phyloP scores from a whole-genome alignment of 164 flowering plant genomes.

The Houttuynia cordata region DNA sequence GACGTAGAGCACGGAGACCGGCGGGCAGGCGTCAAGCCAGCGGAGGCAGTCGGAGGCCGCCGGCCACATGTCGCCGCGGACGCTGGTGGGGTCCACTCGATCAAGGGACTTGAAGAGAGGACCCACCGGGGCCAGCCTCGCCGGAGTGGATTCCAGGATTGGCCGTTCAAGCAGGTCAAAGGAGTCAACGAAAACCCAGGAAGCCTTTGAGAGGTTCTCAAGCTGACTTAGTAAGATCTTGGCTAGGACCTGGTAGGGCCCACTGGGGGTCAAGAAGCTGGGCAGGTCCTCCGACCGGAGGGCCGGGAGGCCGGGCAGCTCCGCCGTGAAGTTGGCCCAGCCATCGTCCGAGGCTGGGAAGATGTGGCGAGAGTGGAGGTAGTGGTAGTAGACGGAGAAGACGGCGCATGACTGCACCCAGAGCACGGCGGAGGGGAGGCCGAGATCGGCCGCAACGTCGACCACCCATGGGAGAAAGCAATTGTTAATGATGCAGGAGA shows the following conservation, averaged over 20 bases:
- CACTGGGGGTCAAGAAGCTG: constrained; percentile 42
- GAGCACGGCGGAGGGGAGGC: constrained; percentile 45
- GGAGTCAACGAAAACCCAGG: constrained; percentile 52
- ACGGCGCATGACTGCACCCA: constrained; percentile 79
- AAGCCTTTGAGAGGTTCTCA: constrained; percentile 38
- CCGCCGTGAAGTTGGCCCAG: constrained; percentile 22
- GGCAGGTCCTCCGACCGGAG: constrained; percentile 53
- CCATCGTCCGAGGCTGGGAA: constrained; percentile 28
- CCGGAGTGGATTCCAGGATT: constrained; percentile 24
- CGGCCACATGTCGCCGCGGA: constrained; percentile 34
- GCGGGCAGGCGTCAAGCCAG: constrained; percentile 44
- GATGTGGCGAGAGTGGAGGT: constrained; percentile 19
- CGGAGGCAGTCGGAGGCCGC: constrained; percentile 30
- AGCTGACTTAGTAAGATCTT: constrained; percentile 34
- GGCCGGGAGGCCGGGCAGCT: constrained; percentile 46
- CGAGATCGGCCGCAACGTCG: constrained; percentile 42
- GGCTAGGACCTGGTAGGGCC: constrained; percentile 21
- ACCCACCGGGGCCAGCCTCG: constrained; percentile 32
- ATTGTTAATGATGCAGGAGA: constrained; percentile 59
- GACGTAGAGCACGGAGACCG: constrained; percentile 46
- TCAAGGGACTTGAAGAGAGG: constrained; percentile 36
- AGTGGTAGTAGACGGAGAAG: constrained; percentile 49
- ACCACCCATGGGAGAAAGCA: constrained; percentile 74
- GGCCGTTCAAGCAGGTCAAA: constrained; percentile 61
- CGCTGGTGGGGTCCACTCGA: not conserved